These are phyloP conservation scores for Penicillium sclerotiorum DNA, from an alignment of 2,329 filamentous ascomycete species.

Conservation along the genomic window DNA sequence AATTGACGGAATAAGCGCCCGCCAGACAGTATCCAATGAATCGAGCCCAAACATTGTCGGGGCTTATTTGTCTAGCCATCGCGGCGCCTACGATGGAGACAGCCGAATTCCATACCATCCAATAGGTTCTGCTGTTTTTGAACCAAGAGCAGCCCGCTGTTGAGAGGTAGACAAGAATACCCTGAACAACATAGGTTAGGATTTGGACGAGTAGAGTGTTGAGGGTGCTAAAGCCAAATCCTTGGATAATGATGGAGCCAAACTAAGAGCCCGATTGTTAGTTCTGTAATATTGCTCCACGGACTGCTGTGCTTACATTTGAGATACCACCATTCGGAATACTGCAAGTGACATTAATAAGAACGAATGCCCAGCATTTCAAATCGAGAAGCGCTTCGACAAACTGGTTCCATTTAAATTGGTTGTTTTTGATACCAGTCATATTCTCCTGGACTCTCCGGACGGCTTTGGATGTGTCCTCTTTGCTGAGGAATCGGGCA, in stretches of 20 bases:
- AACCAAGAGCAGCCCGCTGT: constrained; percentile 8
- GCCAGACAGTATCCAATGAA: constrained; percentile 23
- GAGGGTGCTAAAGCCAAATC: constrained; percentile 22
- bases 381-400: constrained; percentile 36
- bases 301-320: constrained; percentile 3
- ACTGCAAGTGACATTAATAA: constrained; percentile 29
- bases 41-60: not conserved
- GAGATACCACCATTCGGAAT: constrained; percentile 35
- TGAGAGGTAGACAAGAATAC: constrained; percentile 9
- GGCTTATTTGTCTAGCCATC: constrained; percentile 3
- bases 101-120: not conserved
- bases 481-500: not conserved
- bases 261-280: constrained; percentile 17
- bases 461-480: not conserved
- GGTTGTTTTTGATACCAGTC: not conserved
- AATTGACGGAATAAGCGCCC: constrained; percentile 34
- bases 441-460: not conserved
- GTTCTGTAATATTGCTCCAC: no score
- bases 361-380: constrained; percentile 35
- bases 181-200: constrained; percentile 12
- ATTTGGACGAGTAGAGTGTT: constrained; percentile 19
- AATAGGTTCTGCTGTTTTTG: constrained; percentile 1
- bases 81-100: not conserved
- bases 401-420: constrained; percentile 24
- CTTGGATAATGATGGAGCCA: constrained; percentile 17